phyloP scores from a whole-genome alignment of 352 stramenopile species.

The Elongisporangium prolatum region DNA sequence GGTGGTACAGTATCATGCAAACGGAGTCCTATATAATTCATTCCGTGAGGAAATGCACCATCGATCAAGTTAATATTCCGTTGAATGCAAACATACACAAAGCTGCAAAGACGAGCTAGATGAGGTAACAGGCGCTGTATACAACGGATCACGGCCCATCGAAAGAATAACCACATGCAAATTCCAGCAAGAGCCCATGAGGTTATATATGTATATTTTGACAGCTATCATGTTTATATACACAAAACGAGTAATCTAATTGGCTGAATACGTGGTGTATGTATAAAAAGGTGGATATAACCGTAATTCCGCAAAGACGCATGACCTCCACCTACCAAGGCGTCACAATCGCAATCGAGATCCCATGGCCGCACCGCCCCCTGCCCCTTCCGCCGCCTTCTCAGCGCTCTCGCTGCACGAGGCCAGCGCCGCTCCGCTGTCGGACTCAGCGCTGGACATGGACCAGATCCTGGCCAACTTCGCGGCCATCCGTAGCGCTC shows the following conservation, averaged over 20 bases:
- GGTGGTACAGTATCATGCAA: too few species aligned
- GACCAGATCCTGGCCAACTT: slow-evolving; percentile 65
- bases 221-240: not conserved
- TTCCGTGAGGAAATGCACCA: too few species aligned
- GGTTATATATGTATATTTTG: not conserved
- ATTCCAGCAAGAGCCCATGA: not conserved
- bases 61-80: too few species aligned
- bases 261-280: not conserved
- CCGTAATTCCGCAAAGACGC: not conserved
- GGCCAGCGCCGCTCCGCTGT: slow-evolving; percentile 15
- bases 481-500: slow-evolving; percentile 43
- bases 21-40: too few species aligned
- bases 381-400: slow-evolving; percentile 38
- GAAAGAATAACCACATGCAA: not conserved
- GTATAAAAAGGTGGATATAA: not conserved
- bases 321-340: not conserved
- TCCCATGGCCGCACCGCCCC: slow-evolving; percentile 32
- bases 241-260: not conserved
- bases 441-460: slow-evolving; percentile 31
- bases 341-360: not conserved
- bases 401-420: slow-evolving; percentile 38
- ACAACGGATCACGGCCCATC: not conserved
- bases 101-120: not conserved
- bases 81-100: too few species aligned
- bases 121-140: not conserved